These are phyloP conservation scores for Calonectria crousiana DNA, from an alignment of 2,329 filamentous ascomycete genomes.

Conservation along the genomic window DNA sequence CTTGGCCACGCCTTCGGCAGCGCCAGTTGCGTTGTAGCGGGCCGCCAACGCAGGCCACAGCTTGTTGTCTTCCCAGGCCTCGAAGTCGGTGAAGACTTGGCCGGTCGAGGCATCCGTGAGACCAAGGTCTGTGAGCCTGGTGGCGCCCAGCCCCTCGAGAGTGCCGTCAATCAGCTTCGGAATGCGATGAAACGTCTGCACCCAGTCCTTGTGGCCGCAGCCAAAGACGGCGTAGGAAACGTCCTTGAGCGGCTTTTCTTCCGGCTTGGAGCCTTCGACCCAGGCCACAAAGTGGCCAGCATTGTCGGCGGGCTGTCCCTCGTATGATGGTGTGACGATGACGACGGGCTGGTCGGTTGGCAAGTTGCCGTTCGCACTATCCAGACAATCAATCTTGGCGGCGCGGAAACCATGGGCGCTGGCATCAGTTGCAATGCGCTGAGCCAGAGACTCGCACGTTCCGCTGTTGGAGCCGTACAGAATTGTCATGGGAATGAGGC, in stretches of 20 bases:
- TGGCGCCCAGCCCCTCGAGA: constrained; percentile 53
- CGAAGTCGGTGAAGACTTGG: constrained; percentile 75
- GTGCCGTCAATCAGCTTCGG: constrained; percentile 70
- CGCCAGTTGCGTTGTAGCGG: constrained; percentile 44
- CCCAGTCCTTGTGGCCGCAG: constrained; percentile 70
- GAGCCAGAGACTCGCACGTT: constrained; percentile 78
- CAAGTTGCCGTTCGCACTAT: constrained; percentile 70
- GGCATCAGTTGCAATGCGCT: constrained; percentile 70
- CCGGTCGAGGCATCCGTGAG: constrained; percentile 70
- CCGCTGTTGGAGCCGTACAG: constrained; percentile 80
- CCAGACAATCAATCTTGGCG: constrained; percentile 64
- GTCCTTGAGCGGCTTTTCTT: constrained; percentile 59
- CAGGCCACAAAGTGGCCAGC: constrained; percentile 75
- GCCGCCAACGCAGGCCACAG: constrained; percentile 62
- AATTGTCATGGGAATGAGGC: constrained; percentile 65
- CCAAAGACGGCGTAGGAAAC: constrained; percentile 78
- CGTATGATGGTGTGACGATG: constrained; percentile 77
- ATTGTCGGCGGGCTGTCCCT: constrained; percentile 79
- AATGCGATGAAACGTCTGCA: constrained; percentile 73
- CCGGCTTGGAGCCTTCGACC: constrained; percentile 65
- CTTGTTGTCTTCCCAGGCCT: constrained; percentile 72
- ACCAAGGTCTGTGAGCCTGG: constrained; percentile 58
- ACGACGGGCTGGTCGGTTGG: constrained; percentile 71
- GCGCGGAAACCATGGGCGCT: constrained; percentile 69
- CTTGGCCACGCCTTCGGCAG: background rate